Evolutionary conservation across 2,329 filamentous ascomycete genomes (phyloP), one percentile per base, ranked within the genome.

Genomic region (Cladorrhinum sp.): DNA sequence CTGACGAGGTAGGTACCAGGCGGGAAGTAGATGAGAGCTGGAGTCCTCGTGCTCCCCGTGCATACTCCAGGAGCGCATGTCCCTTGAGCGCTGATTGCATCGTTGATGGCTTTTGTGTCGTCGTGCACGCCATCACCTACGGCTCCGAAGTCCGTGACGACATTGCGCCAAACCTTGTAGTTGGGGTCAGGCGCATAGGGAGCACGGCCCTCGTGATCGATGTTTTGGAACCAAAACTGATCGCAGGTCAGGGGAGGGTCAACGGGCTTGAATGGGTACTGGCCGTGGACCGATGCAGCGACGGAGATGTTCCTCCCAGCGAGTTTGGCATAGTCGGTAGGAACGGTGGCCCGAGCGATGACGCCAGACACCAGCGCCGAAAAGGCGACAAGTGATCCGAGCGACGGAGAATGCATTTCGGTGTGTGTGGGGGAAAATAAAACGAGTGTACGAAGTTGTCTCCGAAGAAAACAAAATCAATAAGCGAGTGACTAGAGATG

Each of bases 1-100:
- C 82, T 86, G 57, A 93, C 83, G 3, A 87, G 68, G 69, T 93
- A 94, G 3, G 86, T 91, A 66, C 88, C 72, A 8, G 68, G 65
- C 0, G 74, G 74, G 66, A 75, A 75, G 67, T 75, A 76, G 48
- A 76, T 68, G 20, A 69, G 58, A 2, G 54, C 69, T 1, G 69
- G 68, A 14, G 62, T 66, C 46, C 59, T 66, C 39, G 68, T 70
- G 59, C 62, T 65, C 53, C 68, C 67, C 9, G 59, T 61, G 60
- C 69, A 70, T 12, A n/a, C 50, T 14, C 65, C 67, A 1, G 68
- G 67, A 24, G 62, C 69, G 59, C 69, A 70, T 9, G 66, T 64
- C 33, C 54, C 52, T 46, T 64, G 4, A 28, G 26, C 26, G 26
- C 9, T 28, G 63, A 70, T 70, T 61, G 69, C 69, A 26, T 21